These are phyloP conservation scores for Pseudozyma thailandica DNA, from an alignment of 1,284 basidiomycete genomes.

Conservation along the genomic window DNA sequence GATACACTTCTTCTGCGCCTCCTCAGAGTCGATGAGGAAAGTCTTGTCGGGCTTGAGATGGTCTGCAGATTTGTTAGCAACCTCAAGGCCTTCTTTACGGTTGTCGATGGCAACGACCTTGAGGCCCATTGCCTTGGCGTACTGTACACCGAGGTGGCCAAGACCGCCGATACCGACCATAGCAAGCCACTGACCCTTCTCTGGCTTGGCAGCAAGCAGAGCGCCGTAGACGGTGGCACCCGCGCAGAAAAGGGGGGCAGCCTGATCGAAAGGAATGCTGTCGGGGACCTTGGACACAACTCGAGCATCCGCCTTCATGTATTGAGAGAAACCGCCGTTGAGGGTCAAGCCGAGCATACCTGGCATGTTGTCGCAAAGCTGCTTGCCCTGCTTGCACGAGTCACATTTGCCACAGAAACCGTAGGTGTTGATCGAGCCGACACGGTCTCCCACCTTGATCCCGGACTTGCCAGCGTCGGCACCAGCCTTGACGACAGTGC, in stretches of 20 bases:
- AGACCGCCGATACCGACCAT: slow-evolving; percentile 70
- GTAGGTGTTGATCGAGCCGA: slow-evolving; percentile 64
- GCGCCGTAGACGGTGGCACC: slow-evolving; percentile 69
- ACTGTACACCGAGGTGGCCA: slow-evolving; percentile 68
- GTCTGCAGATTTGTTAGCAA: slow-evolving; percentile 34
- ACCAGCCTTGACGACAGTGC: slow-evolving; percentile 51
- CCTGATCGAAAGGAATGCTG: slow-evolving; percentile 50
- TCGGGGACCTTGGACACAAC: slow-evolving; percentile 65
- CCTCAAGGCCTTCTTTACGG: slow-evolving; percentile 46
- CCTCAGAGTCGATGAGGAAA: slow-evolving; percentile 47
- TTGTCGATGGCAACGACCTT: slow-evolving; percentile 67
- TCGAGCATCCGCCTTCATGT: slow-evolving; percentile 57
- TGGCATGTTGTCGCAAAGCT: slow-evolving; percentile 58
- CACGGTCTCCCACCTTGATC: slow-evolving; percentile 62
- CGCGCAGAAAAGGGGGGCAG: slow-evolving; percentile 70
- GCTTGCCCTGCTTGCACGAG: slow-evolving; percentile 59
- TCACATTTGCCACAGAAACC: slow-evolving; percentile 60
- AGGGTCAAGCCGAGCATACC: slow-evolving; percentile 55
- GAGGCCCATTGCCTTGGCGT: slow-evolving; percentile 67
- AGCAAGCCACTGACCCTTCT: slow-evolving; percentile 67
- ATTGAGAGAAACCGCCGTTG: slow-evolving; percentile 59
- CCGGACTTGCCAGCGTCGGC: slow-evolving; percentile 33
- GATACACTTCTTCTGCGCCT: slow-evolving; percentile 41
- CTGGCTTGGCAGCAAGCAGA: slow-evolving; percentile 62
- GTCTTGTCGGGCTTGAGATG: slow-evolving; percentile 58